These are phyloP conservation scores for Neoboletus subvelutipes DNA, from an alignment of 768 basidiomycete genomes.

Conservation along the genomic window DNA sequence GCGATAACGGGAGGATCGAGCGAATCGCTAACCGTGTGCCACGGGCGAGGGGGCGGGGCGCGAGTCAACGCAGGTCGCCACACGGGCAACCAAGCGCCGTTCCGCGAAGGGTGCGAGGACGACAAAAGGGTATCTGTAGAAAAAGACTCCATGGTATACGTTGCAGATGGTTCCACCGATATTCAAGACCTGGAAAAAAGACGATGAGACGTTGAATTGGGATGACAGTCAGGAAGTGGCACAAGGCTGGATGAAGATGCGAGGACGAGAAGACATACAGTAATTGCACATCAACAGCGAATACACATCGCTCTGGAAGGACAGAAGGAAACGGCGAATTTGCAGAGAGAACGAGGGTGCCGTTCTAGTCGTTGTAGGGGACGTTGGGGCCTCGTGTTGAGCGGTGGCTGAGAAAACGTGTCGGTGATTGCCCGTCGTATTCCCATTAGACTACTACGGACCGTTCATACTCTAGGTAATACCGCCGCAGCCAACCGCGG, in stretches of 20 bases:
- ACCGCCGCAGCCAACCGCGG: neutral
- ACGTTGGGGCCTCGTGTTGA: slow-evolving; percentile 32
- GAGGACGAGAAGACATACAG: slow-evolving; percentile 13
- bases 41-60: slow-evolving; percentile 14
- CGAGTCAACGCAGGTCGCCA: slow-evolving; percentile 19
- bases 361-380: slow-evolving; percentile 13
- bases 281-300: slow-evolving; percentile 25
- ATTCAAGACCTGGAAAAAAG: slow-evolving; percentile 33
- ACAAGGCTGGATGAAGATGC: too few relatives aligned
- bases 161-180: slow-evolving; percentile 24
- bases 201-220: neutral
- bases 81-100: slow-evolving; percentile 12
- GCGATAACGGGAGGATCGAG: slow-evolving; percentile 27
- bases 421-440: slow-evolving; percentile 30
- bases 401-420: slow-evolving; percentile 38
- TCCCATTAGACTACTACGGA: slow-evolving; percentile 15
- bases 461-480: neutral
- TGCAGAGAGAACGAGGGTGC: slow-evolving; percentile 9
- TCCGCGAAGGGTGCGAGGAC: slow-evolving; percentile 12
- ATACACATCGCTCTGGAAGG: slow-evolving; percentile 22
- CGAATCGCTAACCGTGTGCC: slow-evolving; percentile 21
- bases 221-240: neutral
- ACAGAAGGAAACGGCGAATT: slow-evolving; percentile 7
- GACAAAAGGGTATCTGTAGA: slow-evolving; percentile 31
- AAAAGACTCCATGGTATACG: slow-evolving; percentile 34